Evolutionary conservation across 2,329 filamentous ascomycete genomes (phyloP), one percentile per base, ranked within the genome.

Genomic region (Rhytidhysteron rufulum): DNA sequence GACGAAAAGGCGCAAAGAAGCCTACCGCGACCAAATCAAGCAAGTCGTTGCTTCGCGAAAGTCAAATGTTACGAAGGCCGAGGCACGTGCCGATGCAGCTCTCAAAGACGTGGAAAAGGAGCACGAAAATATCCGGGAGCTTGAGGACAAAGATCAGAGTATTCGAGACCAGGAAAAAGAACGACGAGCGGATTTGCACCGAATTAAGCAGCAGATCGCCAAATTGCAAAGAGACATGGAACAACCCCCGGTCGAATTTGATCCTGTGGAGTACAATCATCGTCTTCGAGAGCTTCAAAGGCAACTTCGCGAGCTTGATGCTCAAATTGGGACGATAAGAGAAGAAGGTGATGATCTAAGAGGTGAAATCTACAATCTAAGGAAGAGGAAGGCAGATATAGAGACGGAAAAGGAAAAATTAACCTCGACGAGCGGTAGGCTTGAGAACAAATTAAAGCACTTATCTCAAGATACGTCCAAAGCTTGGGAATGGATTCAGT

Each of bases 401-500:
- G 63, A 68, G 31, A 66, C 74, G 13, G 49, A 61, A 6, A 63
- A 48, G 17, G 62, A 71, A 18, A 75, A 70, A 15, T 73, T 95
- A 11, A 75, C 88, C 36, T 91, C 88, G 1, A 79, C 86, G 51
- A 74, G 82, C 44, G 90, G 89, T 5, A 85, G 86, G 55, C 83
- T 88, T 50, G 71, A 85, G 40, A 79, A 68, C 35, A 80, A 84
- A 48, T 74, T 98, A 40, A 72, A 71, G 38, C 72, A 60, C 5
- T 13, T 76, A 1, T 85, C 83, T 9, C 59, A 59, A 0, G 86
- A 96, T 41, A 80, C 85, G 2, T 77, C 77, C 9, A 70, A 60
- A 49, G 88, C 83, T 2, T 95, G 88, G 82, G 74, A 82, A 31
- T 98, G 91, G 90, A 75, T 97, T 37, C 77, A 87, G 56, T 63